Conservation (phyloP, 148 eudicot species). For the Pharnaceum exiguum region DNA sequence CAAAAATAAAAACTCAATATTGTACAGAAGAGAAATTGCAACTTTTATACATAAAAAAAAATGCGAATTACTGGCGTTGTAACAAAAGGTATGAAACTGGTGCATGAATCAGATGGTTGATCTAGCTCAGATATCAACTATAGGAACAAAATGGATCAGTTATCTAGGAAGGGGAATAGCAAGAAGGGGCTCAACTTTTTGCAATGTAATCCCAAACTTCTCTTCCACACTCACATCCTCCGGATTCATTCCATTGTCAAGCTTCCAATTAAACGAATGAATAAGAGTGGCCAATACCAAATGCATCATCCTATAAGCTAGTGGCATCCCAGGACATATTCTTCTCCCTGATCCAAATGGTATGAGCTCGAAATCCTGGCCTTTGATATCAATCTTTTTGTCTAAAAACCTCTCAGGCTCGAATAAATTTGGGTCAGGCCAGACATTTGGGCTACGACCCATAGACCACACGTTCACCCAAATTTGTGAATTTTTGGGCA, state of each 20-base stretch:
- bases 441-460: constrained; percentile 12
- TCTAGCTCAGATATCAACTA: no score
- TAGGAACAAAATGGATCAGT: no score
- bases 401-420: constrained; percentile 27
- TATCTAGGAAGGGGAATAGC: constrained; percentile 10
- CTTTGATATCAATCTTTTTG: constrained; percentile 3
- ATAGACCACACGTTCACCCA: constrained; percentile 32
- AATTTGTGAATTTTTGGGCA: constrained; percentile 24
- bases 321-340: constrained; percentile 12
- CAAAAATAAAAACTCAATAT: no score
- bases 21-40: no score
- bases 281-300: constrained; percentile 18
- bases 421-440: constrained; percentile 13
- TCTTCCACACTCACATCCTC: constrained; percentile 19
- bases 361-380: constrained; percentile 21
- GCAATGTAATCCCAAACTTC: constrained; percentile 22
- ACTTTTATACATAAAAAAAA: no score
- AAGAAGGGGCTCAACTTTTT: constrained; percentile 16
- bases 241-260: constrained; percentile 8
- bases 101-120: no score
- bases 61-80: no score
- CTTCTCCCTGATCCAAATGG: constrained; percentile 26
- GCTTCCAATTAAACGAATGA: constrained; percentile 29
- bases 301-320: constrained; percentile 10
- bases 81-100: no score